phyloP scores from a whole-genome alignment of 805 yeast genomes.

The Torulaspora maleeae region DNA sequence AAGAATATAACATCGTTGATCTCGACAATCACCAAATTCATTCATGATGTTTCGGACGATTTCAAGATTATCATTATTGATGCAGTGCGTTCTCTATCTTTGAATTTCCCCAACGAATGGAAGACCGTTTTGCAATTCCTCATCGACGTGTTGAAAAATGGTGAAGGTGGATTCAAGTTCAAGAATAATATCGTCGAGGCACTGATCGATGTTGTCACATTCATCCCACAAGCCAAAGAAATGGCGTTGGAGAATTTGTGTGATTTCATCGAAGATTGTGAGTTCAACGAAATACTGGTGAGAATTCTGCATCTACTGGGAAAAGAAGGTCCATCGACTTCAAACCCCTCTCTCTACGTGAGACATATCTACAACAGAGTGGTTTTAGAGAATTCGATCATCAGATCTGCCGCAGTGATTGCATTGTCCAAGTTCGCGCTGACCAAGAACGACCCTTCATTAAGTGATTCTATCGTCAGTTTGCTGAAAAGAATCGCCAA shows the following conservation, averaged over 20 bases:
- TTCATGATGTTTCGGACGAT: conserved; percentile 93
- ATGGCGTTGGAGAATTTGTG: conserved; percentile 82
- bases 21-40: conserved; percentile 77
- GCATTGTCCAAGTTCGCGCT: conserved; percentile 88
- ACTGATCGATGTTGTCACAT: conserved; percentile 82
- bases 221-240: conserved; percentile 78
- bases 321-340: conserved; percentile 84
- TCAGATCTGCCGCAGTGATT: conserved; percentile 91
- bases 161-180: conserved; percentile 80
- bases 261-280: conserved; percentile 98
- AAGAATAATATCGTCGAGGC: conserved; percentile 90
- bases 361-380: conserved; percentile 96
- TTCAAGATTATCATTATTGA: conserved; percentile 92
- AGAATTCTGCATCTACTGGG: conserved; percentile 89
- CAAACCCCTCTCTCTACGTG: conserved; percentile 83
- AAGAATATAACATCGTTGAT: conserved; percentile 86
- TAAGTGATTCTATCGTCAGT: conserved; percentile 64
- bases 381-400: conserved; percentile 90
- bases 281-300: conserved; percentile 89
- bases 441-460: conserved; percentile 59
- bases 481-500: conserved; percentile 77
- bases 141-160: conserved; percentile 74
- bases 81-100: conserved; percentile 85
- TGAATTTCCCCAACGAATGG: conserved; percentile 90
- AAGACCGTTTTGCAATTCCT: conserved; percentile 75